Conservation (phyloP, 352 stramenopile genomes). For the Globisporangium acanthophoron region DNA sequence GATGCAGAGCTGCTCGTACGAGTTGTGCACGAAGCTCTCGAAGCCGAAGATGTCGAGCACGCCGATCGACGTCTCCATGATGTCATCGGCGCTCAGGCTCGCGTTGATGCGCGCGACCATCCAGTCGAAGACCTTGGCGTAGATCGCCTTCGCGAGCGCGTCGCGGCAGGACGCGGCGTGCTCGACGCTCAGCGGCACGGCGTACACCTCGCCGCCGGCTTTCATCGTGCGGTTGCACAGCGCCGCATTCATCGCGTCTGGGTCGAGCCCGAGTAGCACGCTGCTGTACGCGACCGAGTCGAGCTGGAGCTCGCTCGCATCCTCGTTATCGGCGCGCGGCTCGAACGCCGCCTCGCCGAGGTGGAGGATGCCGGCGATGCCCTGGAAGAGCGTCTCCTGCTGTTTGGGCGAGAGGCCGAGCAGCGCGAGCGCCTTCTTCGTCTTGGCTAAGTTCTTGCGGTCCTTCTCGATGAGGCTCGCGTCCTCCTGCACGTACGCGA, state of each 20-base stretch:
- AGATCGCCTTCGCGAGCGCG: slow-evolving; percentile 93
- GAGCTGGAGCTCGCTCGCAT: slow-evolving; percentile 34
- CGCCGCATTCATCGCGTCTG: slow-evolving; percentile 43
- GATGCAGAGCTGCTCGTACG: slow-evolving; percentile 93
- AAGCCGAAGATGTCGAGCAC: slow-evolving; percentile 92
- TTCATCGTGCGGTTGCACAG: slow-evolving; percentile 69
- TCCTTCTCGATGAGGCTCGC: slow-evolving; percentile 33
- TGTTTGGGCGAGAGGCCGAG: slow-evolving; percentile 49
- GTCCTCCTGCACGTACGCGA: slow-evolving; percentile 48
- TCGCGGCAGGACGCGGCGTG: slow-evolving; percentile 85
- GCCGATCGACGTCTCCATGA: slow-evolving; percentile 48
- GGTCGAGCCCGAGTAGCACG: slow-evolving; percentile 41
- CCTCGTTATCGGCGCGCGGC: slow-evolving; percentile 41
- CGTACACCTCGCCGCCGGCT: slow-evolving; percentile 59
- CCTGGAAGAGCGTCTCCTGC: slow-evolving; percentile 61
- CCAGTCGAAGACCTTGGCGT: slow-evolving; percentile 95
- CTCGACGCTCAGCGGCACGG: slow-evolving; percentile 48
- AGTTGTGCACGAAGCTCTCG: slow-evolving; percentile 85
- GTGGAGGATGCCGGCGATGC: slow-evolving; percentile 72
- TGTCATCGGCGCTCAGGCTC: slow-evolving; percentile 33
- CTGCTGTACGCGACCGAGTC: slow-evolving; percentile 38
- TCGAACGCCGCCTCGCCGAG: slow-evolving; percentile 67
- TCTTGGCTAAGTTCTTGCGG: slow-evolving; percentile 53
- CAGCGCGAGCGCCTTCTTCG: slow-evolving; percentile 45
- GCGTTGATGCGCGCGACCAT: slow-evolving; percentile 90